These are phyloP conservation scores for Colletotrichum salicis DNA, from an alignment of 2,329 filamentous ascomycete genomes.

Conservation along the genomic window DNA sequence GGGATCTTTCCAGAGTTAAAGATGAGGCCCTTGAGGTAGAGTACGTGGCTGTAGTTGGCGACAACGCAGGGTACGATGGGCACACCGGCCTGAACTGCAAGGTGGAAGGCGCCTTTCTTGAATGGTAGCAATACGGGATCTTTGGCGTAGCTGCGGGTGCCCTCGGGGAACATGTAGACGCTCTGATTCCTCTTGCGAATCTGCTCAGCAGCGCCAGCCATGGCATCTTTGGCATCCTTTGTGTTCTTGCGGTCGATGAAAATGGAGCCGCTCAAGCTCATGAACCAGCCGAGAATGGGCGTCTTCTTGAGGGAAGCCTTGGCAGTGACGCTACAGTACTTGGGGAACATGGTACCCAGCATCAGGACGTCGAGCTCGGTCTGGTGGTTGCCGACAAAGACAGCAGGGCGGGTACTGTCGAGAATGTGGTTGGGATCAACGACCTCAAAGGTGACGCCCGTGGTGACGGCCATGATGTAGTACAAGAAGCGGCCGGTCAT, in stretches of 20 bases:
- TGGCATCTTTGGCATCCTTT: slow-evolving; percentile 83
- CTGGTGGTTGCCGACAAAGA: slow-evolving; percentile 96
- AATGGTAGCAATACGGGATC: slow-evolving; percentile 89
- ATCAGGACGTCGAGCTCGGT: slow-evolving; percentile 94
- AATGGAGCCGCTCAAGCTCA: slow-evolving; percentile 85
- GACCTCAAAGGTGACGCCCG: slow-evolving; percentile 82
- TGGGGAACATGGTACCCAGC: slow-evolving; percentile 88
- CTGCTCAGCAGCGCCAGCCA: slow-evolving; percentile 82
- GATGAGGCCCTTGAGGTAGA: slow-evolving; percentile 70
- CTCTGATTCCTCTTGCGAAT: slow-evolving; percentile 79
- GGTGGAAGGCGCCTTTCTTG: slow-evolving; percentile 98
- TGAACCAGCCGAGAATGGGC: slow-evolving; percentile 96
- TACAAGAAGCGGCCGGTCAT: slow-evolving; percentile 83
- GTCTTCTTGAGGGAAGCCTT: slow-evolving; percentile 77
- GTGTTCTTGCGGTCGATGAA: slow-evolving; percentile 95
- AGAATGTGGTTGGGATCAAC: slow-evolving; percentile 74
- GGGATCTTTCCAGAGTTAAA: slow-evolving; percentile 79
- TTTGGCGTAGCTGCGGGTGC: slow-evolving; percentile 88
- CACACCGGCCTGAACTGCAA: slow-evolving; percentile 92
- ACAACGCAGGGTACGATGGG: slow-evolving; percentile 88
- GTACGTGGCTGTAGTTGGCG: slow-evolving; percentile 81
- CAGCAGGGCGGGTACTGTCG: slow-evolving; percentile 77
- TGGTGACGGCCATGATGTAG: slow-evolving; percentile 77
- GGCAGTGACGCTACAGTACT: slow-evolving; percentile 91
- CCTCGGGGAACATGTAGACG: slow-evolving; percentile 91